Evolutionary conservation across 1,139 yeast species (phyloP), one percentile per base, ranked within the genome.

Genomic region (Yamadazyma triangularis): DNA sequence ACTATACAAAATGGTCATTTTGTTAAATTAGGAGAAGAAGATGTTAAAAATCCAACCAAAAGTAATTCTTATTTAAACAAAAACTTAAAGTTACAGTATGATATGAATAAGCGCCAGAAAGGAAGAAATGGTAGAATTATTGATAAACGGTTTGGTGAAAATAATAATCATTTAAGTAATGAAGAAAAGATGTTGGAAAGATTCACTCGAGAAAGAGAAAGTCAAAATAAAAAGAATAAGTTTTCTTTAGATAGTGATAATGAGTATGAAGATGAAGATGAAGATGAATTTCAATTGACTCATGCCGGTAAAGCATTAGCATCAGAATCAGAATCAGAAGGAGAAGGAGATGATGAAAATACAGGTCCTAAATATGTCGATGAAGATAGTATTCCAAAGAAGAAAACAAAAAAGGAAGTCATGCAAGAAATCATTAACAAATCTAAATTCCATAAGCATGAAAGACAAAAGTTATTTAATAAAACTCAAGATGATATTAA

Each of bases 381-480:
- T 27, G 50, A 45, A 8, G 57, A 49, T 6, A 56, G 48, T 2
- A 68, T 54, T 4, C 64, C 67, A 19, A 73, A 78, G 38, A 86
- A 83, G 55, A 93, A 88, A 61, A 75, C 91, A 19, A 89, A 91
- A 53, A 85, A 87, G 26, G 98, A 93, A 56, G 95, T 93, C 25
- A 91, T 93, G 98, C 80, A 86, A 48, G 99, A 93, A 56, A 77
- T 93, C 34, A 91, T 93, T 41, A 95, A 96, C 25, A 93, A 93
- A 58, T 87, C 96, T 8, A 93, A 93, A 53, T 77, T 78, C 54
- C 77, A 89, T 59, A 91, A 88, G 53, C 81, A 80, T 30, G 94
- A 88, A 58, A 77, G 98, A 50, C 97, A 93, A 58, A 65, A 72
- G 50, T 76, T 79, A 29, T 85, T 84, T 46, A 80, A 79, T 32